These are phyloP conservation scores for Funneliformis geosporum DNA, from an alignment of 192 early-diverging fungal species.

Conservation along the genomic window DNA sequence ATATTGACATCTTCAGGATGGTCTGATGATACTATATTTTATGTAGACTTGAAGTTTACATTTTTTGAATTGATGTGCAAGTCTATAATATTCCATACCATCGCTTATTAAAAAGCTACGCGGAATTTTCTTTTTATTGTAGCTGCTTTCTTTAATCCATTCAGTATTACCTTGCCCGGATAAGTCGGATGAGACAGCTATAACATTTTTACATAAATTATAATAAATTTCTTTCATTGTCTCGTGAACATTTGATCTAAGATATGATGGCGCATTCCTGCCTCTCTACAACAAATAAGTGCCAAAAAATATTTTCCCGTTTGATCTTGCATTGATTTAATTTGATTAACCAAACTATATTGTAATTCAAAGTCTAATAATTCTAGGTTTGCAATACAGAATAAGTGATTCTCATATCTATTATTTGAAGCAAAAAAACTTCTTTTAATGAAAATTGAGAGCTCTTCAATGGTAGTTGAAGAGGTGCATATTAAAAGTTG, in stretches of 20 bases:
- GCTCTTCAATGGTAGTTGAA: slow-evolving; percentile 26
- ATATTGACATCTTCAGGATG: slow-evolving; percentile 33
- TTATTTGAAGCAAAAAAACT: not conserved
- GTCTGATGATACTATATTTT: slow-evolving; percentile 17
- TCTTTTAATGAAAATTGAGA: not conserved
- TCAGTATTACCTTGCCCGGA: slow-evolving; percentile 35
- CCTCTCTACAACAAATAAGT: slow-evolving; percentile 19
- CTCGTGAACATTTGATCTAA: slow-evolving; percentile 29
- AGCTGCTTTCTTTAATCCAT: slow-evolving; percentile 21
- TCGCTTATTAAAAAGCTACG: slow-evolving; percentile 31
- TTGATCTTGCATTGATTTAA: not conserved
- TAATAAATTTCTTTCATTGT: slow-evolving; percentile 23
- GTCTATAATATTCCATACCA: slow-evolving; percentile 2
- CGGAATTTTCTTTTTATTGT: not conserved
- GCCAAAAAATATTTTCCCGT: not conserved
- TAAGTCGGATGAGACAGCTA: slow-evolving; percentile 27
- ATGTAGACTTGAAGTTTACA: slow-evolving; percentile 25
- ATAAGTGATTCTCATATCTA: slow-evolving; percentile 3
- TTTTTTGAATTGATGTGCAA: slow-evolving; percentile 13
- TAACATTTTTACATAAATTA: slow-evolving; percentile 27
- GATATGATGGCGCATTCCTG: slow-evolving; percentile 25
- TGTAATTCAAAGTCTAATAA: not conserved
- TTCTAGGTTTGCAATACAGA: slow-evolving; percentile 33
- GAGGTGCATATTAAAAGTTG: slow-evolving; percentile 27
- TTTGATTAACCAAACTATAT: slow-evolving; percentile 22